Evolutionary conservation across 352 stramenopile genomes (phyloP), one percentile per base, ranked within the genome.

Genomic region (Stephanocyclus meneghinianus): DNA sequence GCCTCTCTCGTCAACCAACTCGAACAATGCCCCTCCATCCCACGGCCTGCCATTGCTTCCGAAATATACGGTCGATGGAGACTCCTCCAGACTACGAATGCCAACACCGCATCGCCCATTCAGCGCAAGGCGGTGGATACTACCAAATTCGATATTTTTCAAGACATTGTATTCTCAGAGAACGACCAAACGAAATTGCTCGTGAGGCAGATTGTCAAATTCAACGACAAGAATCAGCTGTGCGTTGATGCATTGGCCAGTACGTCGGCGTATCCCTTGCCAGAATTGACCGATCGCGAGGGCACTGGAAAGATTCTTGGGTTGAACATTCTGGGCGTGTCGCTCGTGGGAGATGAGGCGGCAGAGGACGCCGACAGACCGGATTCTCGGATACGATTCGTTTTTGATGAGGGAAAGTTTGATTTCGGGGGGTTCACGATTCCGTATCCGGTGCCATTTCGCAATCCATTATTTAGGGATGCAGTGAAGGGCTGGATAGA

Each of bases 331-430:
- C 69, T 92, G n/a, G 87, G 87, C 48, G 81, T 91, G 1, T 90
- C 80, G 13, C 13, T 86, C 11, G 80, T 92, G 8, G 87, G 87
- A 16, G 72, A 88, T 30, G 87, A 91, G 56, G 87, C 87, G 6
- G 48, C 60, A 50, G 80, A 85, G 45, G 83, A 92, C 79, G 72
- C 70, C n/a, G 67, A 69, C 10, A 74, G 76, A 70, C 83, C 85
- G 1, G 84, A 92, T 76, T 86, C 80, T 62, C 50, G 87, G 2
- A 86, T 92, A 57, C 64, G 85, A 56, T 92, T 92, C 78, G 87
- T 92, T 0, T 92, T 92, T 71, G 87, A 92, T 70, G 85, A 92
- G 71, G 87, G 87, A 3, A 87, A 87, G n/a, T 92, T 92, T 70
- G 72, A 91, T 45, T 88, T 89, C 70, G 76, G 75, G 16, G 35